Evolutionary conservation across 2,329 filamentous ascomycete genomes (phyloP).

Genomic region (Calonectria honghensis): DNA sequence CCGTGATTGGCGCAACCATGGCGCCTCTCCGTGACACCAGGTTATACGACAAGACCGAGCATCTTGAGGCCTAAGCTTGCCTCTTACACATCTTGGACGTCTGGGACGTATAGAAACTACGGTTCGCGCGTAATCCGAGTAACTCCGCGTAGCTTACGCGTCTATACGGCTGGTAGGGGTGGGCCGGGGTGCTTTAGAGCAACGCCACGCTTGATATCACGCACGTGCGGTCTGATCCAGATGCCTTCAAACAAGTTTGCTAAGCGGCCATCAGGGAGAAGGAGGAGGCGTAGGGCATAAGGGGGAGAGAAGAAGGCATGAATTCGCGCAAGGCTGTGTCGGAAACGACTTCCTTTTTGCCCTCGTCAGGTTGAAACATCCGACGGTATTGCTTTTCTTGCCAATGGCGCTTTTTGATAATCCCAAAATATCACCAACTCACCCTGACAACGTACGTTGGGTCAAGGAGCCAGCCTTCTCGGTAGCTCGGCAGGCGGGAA

Average conservation of each 20-base stretch:
- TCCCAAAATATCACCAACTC: neutral
- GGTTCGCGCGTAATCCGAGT: constrained; percentile 10
- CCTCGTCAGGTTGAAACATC: neutral
- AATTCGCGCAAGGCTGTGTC: neutral
- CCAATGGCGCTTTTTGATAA: neutral
- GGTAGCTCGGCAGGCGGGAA: constrained; percentile 22
- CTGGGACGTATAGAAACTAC: neutral
- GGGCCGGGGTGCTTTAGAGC: neutral
- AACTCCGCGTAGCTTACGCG: constrained; percentile 24
- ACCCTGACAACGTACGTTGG: neutral
- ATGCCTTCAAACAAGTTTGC: neutral
- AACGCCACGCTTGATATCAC: neutral
- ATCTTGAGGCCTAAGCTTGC: neutral
- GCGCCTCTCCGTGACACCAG: neutral
- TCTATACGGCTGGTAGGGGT: neutral
- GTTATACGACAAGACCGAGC: neutral
- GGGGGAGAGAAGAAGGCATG: neutral
- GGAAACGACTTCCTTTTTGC: neutral
- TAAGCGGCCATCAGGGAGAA: neutral
- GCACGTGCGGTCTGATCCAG: neutral
- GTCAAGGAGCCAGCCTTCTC: neutral
- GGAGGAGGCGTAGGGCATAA: neutral
- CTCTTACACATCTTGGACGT: neutral
- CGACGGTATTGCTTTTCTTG: neutral
- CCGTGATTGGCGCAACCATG: neutral